Base-by-base conservation (phyloP, 2,329 filamentous ascomycete species). In the Pseudocercospora macadamiae region DNA sequence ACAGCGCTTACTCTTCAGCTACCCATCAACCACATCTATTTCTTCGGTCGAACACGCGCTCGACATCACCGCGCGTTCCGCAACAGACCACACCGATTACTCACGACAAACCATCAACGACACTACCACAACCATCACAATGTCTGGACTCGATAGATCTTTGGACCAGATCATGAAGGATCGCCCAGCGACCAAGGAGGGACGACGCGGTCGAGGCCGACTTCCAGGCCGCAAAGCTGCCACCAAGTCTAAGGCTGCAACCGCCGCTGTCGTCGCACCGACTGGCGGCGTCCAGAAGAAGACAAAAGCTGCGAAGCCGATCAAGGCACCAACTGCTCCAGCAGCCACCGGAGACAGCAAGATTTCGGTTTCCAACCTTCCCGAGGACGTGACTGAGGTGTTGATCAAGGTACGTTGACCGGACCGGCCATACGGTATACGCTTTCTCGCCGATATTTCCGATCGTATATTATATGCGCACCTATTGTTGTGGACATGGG, bases 321-420 rank as follows among this genome's bases (percentile, higher is more conserved):
- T 77, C 79, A 79, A 84, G 61, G 80, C 82, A 39, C 86, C 90
- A 63, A 84, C 85, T 69, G 89, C 87, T 74, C 82, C 66, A 14
- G 28, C 30, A 37, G 76, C 79, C 62, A 80, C 81, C 71, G 47
- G 47, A 72, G 91, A 96, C 69, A 96, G 91, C 84, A 97, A 97
- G 82, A 93, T 97, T 80, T 90, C 96, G 78, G 93, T 99, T 80
- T 96, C 91, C 88, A 96, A 96, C 82, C 85, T 99, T 91, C 95
- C 95, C 77, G 88, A 89, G 82, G 95, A 99, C 87, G 92, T 99
- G 79, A 91, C 87, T 80, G 93, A 97, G 85, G 82, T 82, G 82
- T 91, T 96, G 88, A 96, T 99, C 83, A 97, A 99, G 95, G 95
- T 99, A 99, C 96, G 95, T 99, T 92, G 89, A 92, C 87, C 83